Base-by-base conservation (phyloP, 768 basidiomycete species). In the Neoboletus subvelutipes region DNA sequence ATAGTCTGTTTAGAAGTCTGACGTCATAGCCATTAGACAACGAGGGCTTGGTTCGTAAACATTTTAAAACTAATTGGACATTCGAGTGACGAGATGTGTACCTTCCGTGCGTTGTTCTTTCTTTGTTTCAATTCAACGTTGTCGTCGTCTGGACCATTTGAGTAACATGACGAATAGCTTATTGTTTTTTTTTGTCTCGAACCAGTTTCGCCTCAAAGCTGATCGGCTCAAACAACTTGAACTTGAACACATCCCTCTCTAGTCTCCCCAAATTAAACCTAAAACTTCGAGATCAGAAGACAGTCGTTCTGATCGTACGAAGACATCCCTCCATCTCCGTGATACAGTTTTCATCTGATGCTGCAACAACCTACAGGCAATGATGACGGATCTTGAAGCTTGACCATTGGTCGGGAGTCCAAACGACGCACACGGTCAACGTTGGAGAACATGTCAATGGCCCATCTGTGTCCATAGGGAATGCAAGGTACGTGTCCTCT, bases 21-120 rank as follows among this genome's bases (percentile, higher is more conserved):
- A 88, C 87, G 87, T 88, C 87, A 88, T 88, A 86, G 78, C 87
- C 87, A 88, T 88, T 88, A 88, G 86, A 88, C 87, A 86, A 88
- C 83, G 80, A 80, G 87, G 86, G 86, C 87, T 60, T 67, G 29
- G 5, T n/a, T 37, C 0, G 12, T 10, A 7, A 2, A 0, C 2
- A 1, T 5, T 7, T 31, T n/a, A 45, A 24, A 42, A 52, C n/a
- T 7, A 41, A n/a, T 50, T 51, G 45, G 34, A 3, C 28, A 6
- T 33, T 22, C 1, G 10, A 34, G 20, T 8, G n/a, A 34, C 12
- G 11, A 26, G 24, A 33, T 29, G 43, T 28, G 28, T n/a, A n/a
- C n/a, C n/a, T n/a, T n/a, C n/a, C n/a, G 28, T 28, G 5, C 28
- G 3, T 24, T 20, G 11, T 9, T 4, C 18, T 4, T 6, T 28